phyloP scores from a whole-genome alignment of 2,329 filamentous ascomycete species.

The Xylaria hypoxylon region DNA sequence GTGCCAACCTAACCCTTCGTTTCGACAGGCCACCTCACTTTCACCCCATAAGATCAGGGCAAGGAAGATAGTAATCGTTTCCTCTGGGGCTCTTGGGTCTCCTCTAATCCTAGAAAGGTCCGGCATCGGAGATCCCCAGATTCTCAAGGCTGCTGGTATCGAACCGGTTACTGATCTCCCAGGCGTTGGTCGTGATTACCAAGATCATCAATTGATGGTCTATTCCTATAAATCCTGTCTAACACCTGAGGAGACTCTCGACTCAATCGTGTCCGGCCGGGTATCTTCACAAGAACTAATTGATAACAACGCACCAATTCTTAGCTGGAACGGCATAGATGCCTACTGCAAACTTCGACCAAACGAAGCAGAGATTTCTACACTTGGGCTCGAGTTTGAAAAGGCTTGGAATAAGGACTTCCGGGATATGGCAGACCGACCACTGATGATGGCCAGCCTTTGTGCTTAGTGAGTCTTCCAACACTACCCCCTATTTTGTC shows the following conservation, averaged over 20 bases:
- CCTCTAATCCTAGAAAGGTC: conserved; percentile 64
- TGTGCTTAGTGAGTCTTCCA: no score
- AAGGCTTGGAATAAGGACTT: conserved; percentile 43
- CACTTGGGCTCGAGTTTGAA: conserved; percentile 43
- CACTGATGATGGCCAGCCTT: conserved; percentile 28
- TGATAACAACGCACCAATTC: conserved; percentile 31
- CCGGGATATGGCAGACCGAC: conserved; percentile 39
- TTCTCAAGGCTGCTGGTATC: conserved; percentile 55
- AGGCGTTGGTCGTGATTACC: conserved; percentile 61
- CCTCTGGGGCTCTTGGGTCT: conserved; percentile 56
- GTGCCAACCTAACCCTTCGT: conserved; percentile 35
- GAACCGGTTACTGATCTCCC: conserved; percentile 57
- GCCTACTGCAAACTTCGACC: conserved; percentile 43
- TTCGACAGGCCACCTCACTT: no score
- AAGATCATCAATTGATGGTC: conserved; percentile 63
- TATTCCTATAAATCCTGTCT: conserved; percentile 57
- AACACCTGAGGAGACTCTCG: conserved; percentile 38
- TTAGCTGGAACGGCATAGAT: conserved; percentile 45
- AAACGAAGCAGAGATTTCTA: conserved; percentile 39
- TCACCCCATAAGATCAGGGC: conserved; percentile 53
- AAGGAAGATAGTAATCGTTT: conserved; percentile 59
- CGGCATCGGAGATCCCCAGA: conserved; percentile 59
- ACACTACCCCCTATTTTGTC: neutral
- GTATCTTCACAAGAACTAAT: conserved; percentile 36
- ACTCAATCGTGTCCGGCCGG: conserved; percentile 31